Percentiles rank a stretch among this genome's conserved stretches.
phyloP scores from a whole-genome alignment of 495 filamentous ascomycete species.

The Aspergillus conjunctus region DNA sequence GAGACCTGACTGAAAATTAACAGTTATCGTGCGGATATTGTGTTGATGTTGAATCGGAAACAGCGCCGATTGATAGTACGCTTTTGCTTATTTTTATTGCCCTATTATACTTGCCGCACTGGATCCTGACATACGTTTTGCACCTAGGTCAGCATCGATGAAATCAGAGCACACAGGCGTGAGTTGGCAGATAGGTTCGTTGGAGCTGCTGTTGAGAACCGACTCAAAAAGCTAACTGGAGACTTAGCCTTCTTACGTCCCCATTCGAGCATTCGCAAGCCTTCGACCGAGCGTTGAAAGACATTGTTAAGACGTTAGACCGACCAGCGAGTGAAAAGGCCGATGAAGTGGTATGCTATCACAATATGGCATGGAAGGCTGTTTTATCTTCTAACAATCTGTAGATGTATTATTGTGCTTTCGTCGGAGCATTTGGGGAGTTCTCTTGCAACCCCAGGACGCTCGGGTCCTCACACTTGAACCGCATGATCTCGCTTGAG shows the following conservation, averaged over 20 bases:
- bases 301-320: conserved; percentile 77
- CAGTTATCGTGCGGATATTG: conserved; percentile 80
- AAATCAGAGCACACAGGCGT: conserved; percentile 85
- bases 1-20: conserved; percentile 25
- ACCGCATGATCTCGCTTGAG: conserved; percentile 95
- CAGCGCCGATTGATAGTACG: conserved; percentile 66
- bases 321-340: conserved; percentile 59
- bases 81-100: conserved; percentile 4
- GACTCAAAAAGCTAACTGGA: conserved; percentile 9
- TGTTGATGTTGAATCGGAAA: conserved; percentile 90
- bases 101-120: background rate
- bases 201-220: background rate
- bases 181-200: conserved; percentile 81
- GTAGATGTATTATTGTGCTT: conserved; percentile 89
- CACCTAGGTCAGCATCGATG: conserved; percentile 84
- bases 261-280: conserved; percentile 88
- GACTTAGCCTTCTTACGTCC: conserved; percentile 65
- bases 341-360: conserved; percentile 59
- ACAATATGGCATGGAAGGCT: background rate
- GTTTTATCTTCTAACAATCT: conserved; percentile 18
- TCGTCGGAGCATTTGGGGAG: conserved; percentile 91
- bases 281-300: conserved; percentile 86
- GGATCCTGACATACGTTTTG: background rate
- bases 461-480: conserved; percentile 81
- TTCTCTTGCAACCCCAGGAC: conserved; percentile 94